Conservation (phyloP, 768 basidiomycete species). For the Lactifluus volemus region DNA sequence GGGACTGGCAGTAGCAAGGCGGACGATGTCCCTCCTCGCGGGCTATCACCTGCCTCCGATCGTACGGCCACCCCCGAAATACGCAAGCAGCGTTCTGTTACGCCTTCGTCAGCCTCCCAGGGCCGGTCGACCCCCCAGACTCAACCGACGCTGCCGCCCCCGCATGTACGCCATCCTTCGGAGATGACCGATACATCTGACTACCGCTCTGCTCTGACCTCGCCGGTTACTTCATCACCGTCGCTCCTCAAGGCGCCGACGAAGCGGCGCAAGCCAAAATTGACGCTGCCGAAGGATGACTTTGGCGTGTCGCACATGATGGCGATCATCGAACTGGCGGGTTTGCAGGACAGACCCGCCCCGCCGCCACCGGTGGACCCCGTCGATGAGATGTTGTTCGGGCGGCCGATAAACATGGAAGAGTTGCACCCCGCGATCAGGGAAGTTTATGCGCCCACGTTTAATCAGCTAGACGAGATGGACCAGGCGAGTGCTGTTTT, state of each 20-base stretch:
- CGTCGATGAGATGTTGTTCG: slow-evolving; percentile 71
- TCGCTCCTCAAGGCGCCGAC: slow-evolving; percentile 25
- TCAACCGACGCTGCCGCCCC: neutral
- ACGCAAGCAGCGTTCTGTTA: slow-evolving; percentile 5
- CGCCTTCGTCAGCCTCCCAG: slow-evolving; percentile 10
- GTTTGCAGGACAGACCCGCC: slow-evolving; percentile 29
- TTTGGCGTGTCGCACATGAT: slow-evolving; percentile 85
- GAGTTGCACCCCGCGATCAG: slow-evolving; percentile 60
- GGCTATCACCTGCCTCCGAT: slow-evolving; percentile 24
- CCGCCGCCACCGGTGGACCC: slow-evolving; percentile 40
- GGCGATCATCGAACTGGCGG: slow-evolving; percentile 71
- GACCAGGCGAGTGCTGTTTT: slow-evolving; percentile 48
- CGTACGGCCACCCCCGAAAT: slow-evolving; percentile 23
- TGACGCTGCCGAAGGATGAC: slow-evolving; percentile 62
- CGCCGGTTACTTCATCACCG: slow-evolving; percentile 9
- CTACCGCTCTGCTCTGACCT: slow-evolving; percentile 18
- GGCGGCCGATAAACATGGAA: slow-evolving; percentile 49
- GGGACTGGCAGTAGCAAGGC: slow-evolving; percentile 6
- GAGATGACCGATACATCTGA: slow-evolving; percentile 19
- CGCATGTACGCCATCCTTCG: slow-evolving; percentile 14
- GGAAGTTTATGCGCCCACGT: slow-evolving; percentile 61
- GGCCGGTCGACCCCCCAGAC: slow-evolving; percentile 8
- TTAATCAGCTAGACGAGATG: slow-evolving; percentile 71
- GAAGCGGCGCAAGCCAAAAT: slow-evolving; percentile 32
- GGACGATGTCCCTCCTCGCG: slow-evolving; percentile 21